These are phyloP conservation scores for Acanthamoeba lugdunensis DNA, from an alignment of 208 protist species.

Conservation along the genomic window DNA sequence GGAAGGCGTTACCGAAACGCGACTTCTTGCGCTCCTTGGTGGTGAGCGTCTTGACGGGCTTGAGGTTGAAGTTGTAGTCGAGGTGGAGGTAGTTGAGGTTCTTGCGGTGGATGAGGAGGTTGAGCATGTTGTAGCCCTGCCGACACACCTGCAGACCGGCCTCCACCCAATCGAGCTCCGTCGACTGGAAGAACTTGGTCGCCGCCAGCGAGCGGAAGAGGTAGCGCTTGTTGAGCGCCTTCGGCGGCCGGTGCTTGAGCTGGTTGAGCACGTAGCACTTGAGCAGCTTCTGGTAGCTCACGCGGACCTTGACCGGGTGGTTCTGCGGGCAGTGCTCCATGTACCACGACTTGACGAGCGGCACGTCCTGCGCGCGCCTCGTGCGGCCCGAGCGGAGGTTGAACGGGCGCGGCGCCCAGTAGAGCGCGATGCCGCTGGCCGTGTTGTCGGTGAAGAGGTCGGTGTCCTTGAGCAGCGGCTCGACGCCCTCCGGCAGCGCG, in stretches of 20 bases:
- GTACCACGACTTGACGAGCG: conserved; percentile 98
- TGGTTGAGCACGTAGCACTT: conserved; percentile 99
- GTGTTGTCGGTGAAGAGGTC: conserved; percentile 95
- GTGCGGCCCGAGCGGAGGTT: conserved; percentile 94
- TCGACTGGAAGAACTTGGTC: conserved; percentile 99
- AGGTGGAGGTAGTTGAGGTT: conserved; percentile 99
- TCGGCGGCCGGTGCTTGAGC: conserved; percentile 92
- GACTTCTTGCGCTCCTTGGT: conserved; percentile 99
- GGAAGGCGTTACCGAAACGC: conserved; percentile 99
- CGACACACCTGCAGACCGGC: conserved; percentile 98
- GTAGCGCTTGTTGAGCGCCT: conserved; percentile 89
- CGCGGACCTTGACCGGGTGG: conserved; percentile 95
- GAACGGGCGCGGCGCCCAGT: conserved; percentile 97
- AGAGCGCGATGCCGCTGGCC: conserved; percentile 94
- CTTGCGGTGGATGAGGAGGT: conserved; percentile 99
- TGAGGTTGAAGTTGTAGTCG: conserved; percentile 99
- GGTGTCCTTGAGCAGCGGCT: conserved; percentile 86
- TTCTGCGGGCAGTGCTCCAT: conserved; percentile 87
- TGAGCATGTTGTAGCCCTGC: conserved; percentile 99
- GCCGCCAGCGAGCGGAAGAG: conserved; percentile 93
- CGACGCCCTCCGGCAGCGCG: conserved; percentile 86
- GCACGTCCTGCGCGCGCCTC: conserved; percentile 96
- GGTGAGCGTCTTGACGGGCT: conserved; percentile 99
- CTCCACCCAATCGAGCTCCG: conserved; percentile 99
- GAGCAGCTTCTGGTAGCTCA: conserved; percentile 99